Base-by-base conservation (phyloP, 345 rosid species). In the Aquilaria malaccensis region DNA sequence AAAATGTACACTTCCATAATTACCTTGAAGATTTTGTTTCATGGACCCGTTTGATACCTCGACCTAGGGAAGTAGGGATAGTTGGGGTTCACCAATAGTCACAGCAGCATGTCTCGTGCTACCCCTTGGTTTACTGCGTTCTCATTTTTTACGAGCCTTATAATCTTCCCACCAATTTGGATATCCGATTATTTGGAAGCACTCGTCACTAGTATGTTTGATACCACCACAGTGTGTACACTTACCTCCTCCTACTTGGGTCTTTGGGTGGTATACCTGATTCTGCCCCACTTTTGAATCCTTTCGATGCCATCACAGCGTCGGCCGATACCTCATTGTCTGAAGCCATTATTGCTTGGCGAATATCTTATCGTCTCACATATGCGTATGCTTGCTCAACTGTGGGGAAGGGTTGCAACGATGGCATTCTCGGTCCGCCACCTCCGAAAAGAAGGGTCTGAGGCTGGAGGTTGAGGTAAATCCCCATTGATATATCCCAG, bases 161-260 rank as follows among this genome's bases (percentile, higher is more conserved):
- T 59, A 33, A 12, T 67, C 65, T 13, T 66, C 1, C 70, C 14
- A 66, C 70, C 62, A 66, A 3, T 58, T 50, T 33, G 33, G 70
- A 50, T 58, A 60, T 12, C 60, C 64, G 46, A 52, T 54, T 45
- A 60, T 5, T 11, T 60, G 41, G 14, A 60, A 67, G 12, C 66
- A 52, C 4, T 47, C 46, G 0, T 67, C 60, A 0, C 33, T 11
- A 15, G 71, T 53, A 45, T 60, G 66, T 11, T 45, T 60, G 7
- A 10, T n/a, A 1, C 37, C 54, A 1, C 71, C 54, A 31, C 60
- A 59, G 30, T 60, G 53, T 5, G 65, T 52, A 32, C 47, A 67
- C 0, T 50, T 33, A 1, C 55, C 37, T 11, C 33, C 29, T 3
- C 11, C 50, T 12, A 13, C 11, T 3, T 48, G 45, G 3, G 2